Base-by-base conservation (phyloP, 768 basidiomycete species). In the Mycena metata region DNA sequence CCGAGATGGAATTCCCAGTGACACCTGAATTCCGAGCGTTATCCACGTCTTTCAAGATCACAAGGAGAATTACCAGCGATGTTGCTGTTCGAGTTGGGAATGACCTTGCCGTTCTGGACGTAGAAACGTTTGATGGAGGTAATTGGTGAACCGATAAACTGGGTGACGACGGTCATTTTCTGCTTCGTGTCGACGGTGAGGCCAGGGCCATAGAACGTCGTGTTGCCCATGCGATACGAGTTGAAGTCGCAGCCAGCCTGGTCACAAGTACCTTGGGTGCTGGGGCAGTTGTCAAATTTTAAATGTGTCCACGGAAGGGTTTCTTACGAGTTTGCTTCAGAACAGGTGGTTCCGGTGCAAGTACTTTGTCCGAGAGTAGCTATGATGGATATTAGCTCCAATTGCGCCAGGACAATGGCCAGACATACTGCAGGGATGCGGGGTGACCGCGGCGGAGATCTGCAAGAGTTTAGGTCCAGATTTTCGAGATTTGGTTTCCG, bases 161-260 rank as follows among this genome's bases (percentile, higher is more conserved):
- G 66, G 15, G 83, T 83, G 71, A 83, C 64, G 78, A 84, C 81
- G 64, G 83, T 84, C 76, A 84, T 77, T 66, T 76, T 76, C 55
- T 72, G 66, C 64, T 47, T 76, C 64, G 83, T 85, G 77, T 84
- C 79, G 74, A 84, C 78, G 56, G 79, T 82, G 73, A 71, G 57
- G 56, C 80, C 79, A 7, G 74, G 71, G 42, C 83, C 83, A 73
- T 76, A 79, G 81, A 83, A 85, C 23, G 42, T 12, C 21, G 57
- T 58, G 61, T 70, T 66, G 66, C 75, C 74, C 76, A 80, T 74
- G 72, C 83, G 82, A 76, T 74, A 84, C 19, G 82, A 81, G 81
- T 84, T 84, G 79, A 83, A 84, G 73, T 84, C 83, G 77, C 83
- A 84, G 58, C 83, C 83, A 64, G 79, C 81, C 66, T 76, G 74